Conservation (phyloP, 192 early-diverging fungal genomes). For the Phycomyces nitens region DNA sequence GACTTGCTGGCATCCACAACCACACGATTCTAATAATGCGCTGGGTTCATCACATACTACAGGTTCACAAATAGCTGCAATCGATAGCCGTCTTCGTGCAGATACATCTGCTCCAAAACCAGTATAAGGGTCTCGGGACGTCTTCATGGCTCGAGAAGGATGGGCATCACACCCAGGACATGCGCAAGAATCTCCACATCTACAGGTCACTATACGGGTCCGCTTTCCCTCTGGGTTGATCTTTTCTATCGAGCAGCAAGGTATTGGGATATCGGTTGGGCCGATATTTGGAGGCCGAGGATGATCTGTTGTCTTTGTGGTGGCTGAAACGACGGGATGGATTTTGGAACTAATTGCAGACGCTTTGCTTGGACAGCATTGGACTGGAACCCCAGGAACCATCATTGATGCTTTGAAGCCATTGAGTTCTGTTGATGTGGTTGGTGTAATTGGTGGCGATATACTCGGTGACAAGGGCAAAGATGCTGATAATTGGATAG, state of each 20-base stretch:
- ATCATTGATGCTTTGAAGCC: too few species aligned
- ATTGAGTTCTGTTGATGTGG: too few species aligned
- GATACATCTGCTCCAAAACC: not conserved
- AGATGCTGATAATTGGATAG: not conserved
- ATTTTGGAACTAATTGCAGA: too few species aligned
- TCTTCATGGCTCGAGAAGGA: slow-evolving; percentile 28
- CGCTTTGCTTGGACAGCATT: too few species aligned
- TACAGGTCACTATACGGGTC: slow-evolving; percentile 31
- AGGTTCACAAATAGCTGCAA: slow-evolving; percentile 9
- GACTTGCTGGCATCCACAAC: slow-evolving; percentile 55
- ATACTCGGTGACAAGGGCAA: too few species aligned
- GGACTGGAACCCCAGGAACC: too few species aligned
- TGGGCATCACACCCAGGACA: slow-evolving; percentile 41
- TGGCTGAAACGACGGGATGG: too few species aligned
- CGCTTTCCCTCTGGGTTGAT: slow-evolving; percentile 17
- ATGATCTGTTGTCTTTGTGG: not conserved
- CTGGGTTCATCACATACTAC: slow-evolving; percentile 8
- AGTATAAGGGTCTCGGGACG: slow-evolving; percentile 18
- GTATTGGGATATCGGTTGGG: slow-evolving; percentile 1
- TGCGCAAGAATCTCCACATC: slow-evolving; percentile 37
- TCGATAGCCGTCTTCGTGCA: slow-evolving; percentile 3
- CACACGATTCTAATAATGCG: slow-evolving; percentile 44
- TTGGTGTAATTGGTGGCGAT: too few species aligned
- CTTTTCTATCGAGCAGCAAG: slow-evolving; percentile 12
- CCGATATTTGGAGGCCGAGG: not conserved